These are phyloP conservation scores for Cordyceps cicadae DNA, from an alignment of 2,329 filamentous ascomycete species.

Conservation along the genomic window DNA sequence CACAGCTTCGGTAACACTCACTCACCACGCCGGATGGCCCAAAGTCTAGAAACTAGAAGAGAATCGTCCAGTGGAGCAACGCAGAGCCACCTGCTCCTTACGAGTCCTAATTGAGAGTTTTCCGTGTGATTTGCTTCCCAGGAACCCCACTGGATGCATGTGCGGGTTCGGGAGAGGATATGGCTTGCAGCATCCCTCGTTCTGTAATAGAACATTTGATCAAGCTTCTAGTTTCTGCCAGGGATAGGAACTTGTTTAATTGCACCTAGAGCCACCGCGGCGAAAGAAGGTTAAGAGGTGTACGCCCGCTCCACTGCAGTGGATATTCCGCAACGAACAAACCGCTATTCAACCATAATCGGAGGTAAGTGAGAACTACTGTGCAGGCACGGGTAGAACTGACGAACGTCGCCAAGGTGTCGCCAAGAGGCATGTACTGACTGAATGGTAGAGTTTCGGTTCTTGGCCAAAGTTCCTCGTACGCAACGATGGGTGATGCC, in stretches of 20 bases:
- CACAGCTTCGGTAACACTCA: background rate
- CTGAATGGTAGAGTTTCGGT: background rate
- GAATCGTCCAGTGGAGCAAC: background rate
- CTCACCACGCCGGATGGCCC: background rate
- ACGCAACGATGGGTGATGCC: background rate
- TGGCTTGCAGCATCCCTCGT: background rate
- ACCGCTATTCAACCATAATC: too few species aligned
- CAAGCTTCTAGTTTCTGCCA: background rate
- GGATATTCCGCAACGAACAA: background rate
- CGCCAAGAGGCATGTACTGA: background rate
- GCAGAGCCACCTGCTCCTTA: background rate
- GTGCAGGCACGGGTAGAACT: background rate
- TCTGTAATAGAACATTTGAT: background rate
- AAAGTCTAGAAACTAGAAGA: background rate
- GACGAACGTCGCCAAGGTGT: background rate
- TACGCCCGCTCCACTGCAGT: conserved; percentile 1
- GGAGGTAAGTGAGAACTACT: background rate
- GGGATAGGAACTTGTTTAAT: conserved; percentile 6
- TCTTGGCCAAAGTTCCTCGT: background rate
- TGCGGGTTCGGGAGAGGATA: background rate
- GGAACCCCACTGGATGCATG: background rate
- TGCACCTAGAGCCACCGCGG: background rate
- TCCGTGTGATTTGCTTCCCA: background rate
- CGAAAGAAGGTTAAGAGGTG: background rate
- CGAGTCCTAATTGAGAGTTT: background rate